phyloP scores from a whole-genome alignment of 441 rosid species.

The Hura crepitans region DNA sequence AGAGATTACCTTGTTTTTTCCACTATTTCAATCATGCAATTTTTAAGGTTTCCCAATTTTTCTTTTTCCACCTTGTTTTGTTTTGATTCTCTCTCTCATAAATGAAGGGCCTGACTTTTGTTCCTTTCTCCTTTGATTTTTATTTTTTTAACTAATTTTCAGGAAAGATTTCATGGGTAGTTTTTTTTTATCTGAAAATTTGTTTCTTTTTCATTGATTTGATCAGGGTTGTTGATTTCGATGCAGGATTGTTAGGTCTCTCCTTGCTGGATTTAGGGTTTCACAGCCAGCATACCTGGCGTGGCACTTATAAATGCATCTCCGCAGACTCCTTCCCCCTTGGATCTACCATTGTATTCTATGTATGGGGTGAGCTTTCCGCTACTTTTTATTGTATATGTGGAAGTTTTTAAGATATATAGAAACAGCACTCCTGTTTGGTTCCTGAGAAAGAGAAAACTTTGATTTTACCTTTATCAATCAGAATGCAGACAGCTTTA shows the following conservation, averaged over 20 bases:
- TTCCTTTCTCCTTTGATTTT: not conserved
- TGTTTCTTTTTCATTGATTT: not conserved
- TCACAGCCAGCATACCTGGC: slow-evolving; percentile 35
- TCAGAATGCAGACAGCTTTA: not conserved
- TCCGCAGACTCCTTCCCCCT: slow-evolving; percentile 42
- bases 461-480: not conserved
- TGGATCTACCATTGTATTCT: slow-evolving; percentile 53
- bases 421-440: slow-evolving; percentile 14
- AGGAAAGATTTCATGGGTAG: not conserved
- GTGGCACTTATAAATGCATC: slow-evolving; percentile 49
- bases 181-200: not conserved
- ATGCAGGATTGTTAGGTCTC: slow-evolving; percentile 44
- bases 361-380: slow-evolving; percentile 65
- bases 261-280: slow-evolving; percentile 38
- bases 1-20: slow-evolving; percentile 11
- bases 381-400: slow-evolving; percentile 5
- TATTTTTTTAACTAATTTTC: not conserved
- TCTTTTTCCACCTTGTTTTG: not conserved
- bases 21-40: slow-evolving; percentile 38
- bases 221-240: slow-evolving; percentile 10
- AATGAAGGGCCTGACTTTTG: not conserved
- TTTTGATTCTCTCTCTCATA: not conserved
- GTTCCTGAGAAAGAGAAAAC: not conserved
- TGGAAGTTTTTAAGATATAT: not conserved
- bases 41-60: slow-evolving; percentile 36